Evolutionary conservation across 192 early-diverging fungal species (phyloP).

Genomic region (Thoreauomyces humboldtii): DNA sequence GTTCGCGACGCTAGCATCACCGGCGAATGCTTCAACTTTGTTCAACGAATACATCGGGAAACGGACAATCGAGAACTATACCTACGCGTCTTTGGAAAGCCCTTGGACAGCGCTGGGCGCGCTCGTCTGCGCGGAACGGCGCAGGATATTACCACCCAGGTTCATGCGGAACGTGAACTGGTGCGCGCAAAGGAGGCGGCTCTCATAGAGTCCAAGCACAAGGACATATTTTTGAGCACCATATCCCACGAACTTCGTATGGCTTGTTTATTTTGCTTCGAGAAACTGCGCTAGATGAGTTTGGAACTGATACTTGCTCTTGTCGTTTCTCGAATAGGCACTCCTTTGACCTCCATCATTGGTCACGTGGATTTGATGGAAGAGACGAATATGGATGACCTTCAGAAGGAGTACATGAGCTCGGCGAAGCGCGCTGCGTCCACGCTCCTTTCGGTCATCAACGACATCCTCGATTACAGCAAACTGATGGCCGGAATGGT

Average conservation of each 20-base stretch:
- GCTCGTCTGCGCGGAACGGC: conserved; percentile 17
- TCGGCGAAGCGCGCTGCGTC: conserved; percentile 1
- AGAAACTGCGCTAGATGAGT: not conserved
- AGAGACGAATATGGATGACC: conserved; percentile 17
- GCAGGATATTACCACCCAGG: conserved; percentile 22
- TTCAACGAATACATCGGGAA: conserved; percentile 11
- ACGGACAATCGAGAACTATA: not conserved
- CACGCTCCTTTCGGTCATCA: conserved; percentile 28
- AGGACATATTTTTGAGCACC: conserved; percentile 24
- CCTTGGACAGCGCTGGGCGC: too few species aligned
- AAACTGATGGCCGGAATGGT: conserved; percentile 24
- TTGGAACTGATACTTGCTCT: not conserved
- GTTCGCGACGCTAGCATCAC: not conserved
- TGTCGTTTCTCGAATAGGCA: conserved; percentile 16
- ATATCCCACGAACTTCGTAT: conserved; percentile 10
- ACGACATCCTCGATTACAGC: conserved; percentile 31
- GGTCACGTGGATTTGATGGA: conserved; percentile 25
- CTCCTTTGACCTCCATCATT: conserved; percentile 30
- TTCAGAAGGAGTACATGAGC: conserved; percentile 25
- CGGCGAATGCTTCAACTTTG: conserved; percentile 4
- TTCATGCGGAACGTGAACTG: not conserved
- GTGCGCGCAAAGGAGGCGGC: conserved; percentile 20
- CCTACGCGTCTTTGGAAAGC: conserved; percentile 17
- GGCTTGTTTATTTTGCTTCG: not conserved
- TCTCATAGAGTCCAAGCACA: conserved; percentile 8